These are phyloP conservation scores for Echium plantagineum DNA, from an alignment of 257 asterid species.

Conservation along the genomic window DNA sequence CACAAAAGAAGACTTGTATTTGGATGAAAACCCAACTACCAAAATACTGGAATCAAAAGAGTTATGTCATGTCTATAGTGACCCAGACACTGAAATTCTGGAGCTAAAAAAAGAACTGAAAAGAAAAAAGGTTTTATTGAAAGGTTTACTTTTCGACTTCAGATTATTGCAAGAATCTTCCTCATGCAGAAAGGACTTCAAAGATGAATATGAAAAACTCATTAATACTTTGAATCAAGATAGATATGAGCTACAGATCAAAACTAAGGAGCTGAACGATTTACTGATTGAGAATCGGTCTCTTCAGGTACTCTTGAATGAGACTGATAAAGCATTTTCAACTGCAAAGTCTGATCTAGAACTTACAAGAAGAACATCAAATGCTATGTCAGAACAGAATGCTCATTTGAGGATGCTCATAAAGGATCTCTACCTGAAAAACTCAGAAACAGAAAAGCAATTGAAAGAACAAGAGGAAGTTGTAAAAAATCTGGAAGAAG, in stretches of 20 bases:
- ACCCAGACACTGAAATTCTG: conserved; percentile 22
- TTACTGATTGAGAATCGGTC: conserved; percentile 33
- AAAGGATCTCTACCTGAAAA: conserved; percentile 51
- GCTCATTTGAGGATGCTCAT: conserved; percentile 45
- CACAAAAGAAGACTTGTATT: conserved; percentile 15
- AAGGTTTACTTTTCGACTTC: conserved; percentile 78
- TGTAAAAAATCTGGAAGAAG: conserved; percentile 52
- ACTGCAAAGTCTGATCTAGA: conserved; percentile 40
- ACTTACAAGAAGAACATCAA: conserved; percentile 34
- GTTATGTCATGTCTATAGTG: conserved; percentile 19
- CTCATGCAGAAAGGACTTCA: conserved; percentile 55
- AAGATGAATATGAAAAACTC: conserved; percentile 57
- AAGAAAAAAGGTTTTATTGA: conserved; percentile 46
- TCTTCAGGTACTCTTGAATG: conserved; percentile 45
- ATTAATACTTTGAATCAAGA: conserved; percentile 35
- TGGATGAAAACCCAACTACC: conserved; percentile 13
- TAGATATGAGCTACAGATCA: conserved; percentile 47
- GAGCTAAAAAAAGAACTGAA: conserved; percentile 54
- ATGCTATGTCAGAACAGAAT: conserved; percentile 47
- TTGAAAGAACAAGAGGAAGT: conserved; percentile 51
- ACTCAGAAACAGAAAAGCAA: conserved; percentile 53
- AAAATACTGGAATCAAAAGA: conserved; percentile 22
- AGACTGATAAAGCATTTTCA: conserved; percentile 41
- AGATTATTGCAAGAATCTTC: conserved; percentile 85
- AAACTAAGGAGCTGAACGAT: conserved; percentile 40